Evolutionary conservation across 768 basidiomycete genomes (phyloP).

Genomic region (Thelephora ganbajun): DNA sequence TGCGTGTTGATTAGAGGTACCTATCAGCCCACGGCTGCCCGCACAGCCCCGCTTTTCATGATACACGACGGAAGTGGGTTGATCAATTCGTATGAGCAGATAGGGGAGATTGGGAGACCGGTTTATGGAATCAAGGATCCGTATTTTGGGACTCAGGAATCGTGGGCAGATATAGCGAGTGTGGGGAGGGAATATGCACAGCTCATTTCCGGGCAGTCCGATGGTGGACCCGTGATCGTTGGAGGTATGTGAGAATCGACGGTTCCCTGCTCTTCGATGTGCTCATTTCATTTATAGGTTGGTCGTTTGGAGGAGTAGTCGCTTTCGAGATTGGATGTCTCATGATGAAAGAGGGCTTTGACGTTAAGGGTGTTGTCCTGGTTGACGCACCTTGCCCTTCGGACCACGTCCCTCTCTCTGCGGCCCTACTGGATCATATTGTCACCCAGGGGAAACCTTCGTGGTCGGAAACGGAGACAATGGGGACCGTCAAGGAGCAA

Average conservation of each 20-base stretch:
- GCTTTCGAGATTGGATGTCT: slow-evolving; percentile 51
- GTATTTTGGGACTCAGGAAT: slow-evolving; percentile 24
- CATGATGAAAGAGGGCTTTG: slow-evolving; percentile 27
- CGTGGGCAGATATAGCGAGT: slow-evolving; percentile 33
- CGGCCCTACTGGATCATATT: slow-evolving; percentile 30
- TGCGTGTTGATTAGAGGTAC: neutral
- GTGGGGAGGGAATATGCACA: slow-evolving; percentile 42
- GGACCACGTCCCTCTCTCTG: slow-evolving; percentile 36
- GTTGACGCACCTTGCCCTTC: slow-evolving; percentile 55
- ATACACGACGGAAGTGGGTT: slow-evolving; percentile 67
- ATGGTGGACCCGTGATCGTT: slow-evolving; percentile 30
- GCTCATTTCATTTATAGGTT: slow-evolving; percentile 35
- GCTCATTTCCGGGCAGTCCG: slow-evolving; percentile 1
- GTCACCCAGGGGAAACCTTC: slow-evolving; percentile 22
- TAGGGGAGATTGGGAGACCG: slow-evolving; percentile 28
- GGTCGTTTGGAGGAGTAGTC: slow-evolving; percentile 68
- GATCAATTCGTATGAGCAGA: slow-evolving; percentile 30
- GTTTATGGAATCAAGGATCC: slow-evolving; percentile 56
- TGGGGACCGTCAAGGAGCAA: slow-evolving; percentile 28
- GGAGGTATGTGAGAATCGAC: slow-evolving; percentile 33
- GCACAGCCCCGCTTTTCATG: slow-evolving; percentile 35
- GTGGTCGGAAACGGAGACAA: slow-evolving; percentile 17
- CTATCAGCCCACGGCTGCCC: slow-evolving; percentile 1
- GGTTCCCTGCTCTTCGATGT: neutral
- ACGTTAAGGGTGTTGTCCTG: slow-evolving; percentile 43